phyloP scores from a whole-genome alignment of 2,329 filamentous ascomycete genomes.

The Colletotrichum tabaci region DNA sequence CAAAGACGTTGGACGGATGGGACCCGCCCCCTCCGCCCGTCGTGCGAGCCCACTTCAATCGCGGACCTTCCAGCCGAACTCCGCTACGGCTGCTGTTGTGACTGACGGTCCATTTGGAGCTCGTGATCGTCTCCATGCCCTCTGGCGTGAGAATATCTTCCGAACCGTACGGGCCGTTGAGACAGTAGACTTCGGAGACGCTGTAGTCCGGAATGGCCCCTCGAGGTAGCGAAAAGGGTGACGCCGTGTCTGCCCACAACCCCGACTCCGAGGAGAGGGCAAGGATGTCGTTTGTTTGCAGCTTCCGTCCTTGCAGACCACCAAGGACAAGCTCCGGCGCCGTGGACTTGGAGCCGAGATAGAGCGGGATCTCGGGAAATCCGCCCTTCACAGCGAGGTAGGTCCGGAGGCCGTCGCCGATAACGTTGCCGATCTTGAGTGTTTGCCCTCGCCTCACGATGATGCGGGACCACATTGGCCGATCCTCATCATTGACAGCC shows the following conservation, averaged over 20 bases:
- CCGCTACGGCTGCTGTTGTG: slow-evolving; percentile 74
- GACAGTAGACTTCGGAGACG: slow-evolving; percentile 45
- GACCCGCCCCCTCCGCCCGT: slow-evolving; percentile 75
- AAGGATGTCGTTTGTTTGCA: slow-evolving; percentile 68
- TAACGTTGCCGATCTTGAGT: slow-evolving; percentile 58
- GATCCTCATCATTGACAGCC: neutral
- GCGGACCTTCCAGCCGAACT: slow-evolving; percentile 71
- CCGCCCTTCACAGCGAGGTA: slow-evolving; percentile 69
- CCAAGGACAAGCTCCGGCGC: slow-evolving; percentile 71
- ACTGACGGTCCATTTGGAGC: slow-evolving; percentile 70
- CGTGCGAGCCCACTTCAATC: slow-evolving; percentile 70
- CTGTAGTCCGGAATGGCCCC: slow-evolving; percentile 35
- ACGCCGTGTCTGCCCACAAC: slow-evolving; percentile 20
- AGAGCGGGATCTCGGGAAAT: slow-evolving; percentile 62
- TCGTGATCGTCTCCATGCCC: slow-evolving; percentile 71
- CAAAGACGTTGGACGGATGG: slow-evolving; percentile 72
- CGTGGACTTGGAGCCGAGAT: slow-evolving; percentile 73
- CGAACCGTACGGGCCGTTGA: slow-evolving; percentile 52
- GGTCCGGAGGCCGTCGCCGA: slow-evolving; percentile 66
- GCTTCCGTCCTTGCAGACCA: slow-evolving; percentile 70
- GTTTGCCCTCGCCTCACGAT: slow-evolving; percentile 2
- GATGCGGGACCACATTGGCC: slow-evolving; percentile 19
- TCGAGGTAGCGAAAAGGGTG: slow-evolving; percentile 8
- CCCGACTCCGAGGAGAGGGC: slow-evolving; percentile 52
- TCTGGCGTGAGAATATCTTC: slow-evolving; percentile 55